Conservation (phyloP, 208 protist genomes). For the Leishmania braziliensis region DNA sequence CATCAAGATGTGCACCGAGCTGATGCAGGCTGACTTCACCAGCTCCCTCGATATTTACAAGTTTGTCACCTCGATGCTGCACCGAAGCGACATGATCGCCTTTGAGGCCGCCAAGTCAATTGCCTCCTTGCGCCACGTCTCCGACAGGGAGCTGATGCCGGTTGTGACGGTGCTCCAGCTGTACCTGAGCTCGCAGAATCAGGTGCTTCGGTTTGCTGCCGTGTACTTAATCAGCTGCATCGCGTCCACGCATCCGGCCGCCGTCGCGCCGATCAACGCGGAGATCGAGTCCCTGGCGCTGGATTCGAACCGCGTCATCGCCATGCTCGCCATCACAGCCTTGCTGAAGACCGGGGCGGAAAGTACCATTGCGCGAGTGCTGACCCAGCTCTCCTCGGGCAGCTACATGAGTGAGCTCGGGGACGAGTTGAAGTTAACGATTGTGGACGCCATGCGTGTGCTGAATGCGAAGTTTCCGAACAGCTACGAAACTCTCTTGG, state of each 20-base stretch:
- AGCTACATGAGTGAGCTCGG: constrained; percentile 95
- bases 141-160: constrained; percentile 89
- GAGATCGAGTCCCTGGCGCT: constrained; percentile 97
- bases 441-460: constrained; percentile 96
- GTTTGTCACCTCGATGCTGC: constrained; percentile 92
- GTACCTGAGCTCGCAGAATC: constrained; percentile 93
- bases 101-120: constrained; percentile 97
- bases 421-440: constrained; percentile 98
- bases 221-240: constrained; percentile 94
- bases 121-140: constrained; percentile 90
- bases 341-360: constrained; percentile 98
- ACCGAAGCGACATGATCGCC: constrained; percentile 96
- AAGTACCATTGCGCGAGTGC: constrained; percentile 95
- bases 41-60: constrained; percentile 82
- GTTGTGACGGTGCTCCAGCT: constrained; percentile 93
- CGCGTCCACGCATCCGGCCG: constrained; percentile 69
- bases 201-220: constrained; percentile 95
- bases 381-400: constrained; percentile 94
- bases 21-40: constrained; percentile 93
- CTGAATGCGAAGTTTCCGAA: constrained; percentile 96
- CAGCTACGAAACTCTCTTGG: constrained; percentile 91
- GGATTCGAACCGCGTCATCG: constrained; percentile 96
- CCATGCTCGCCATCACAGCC: constrained; percentile 98
- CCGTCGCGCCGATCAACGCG: constrained; percentile 93
- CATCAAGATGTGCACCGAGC: constrained; percentile 92